Conservation (phyloP, 2,329 filamentous ascomycete genomes). For the Pseudopithomyces maydicus region DNA sequence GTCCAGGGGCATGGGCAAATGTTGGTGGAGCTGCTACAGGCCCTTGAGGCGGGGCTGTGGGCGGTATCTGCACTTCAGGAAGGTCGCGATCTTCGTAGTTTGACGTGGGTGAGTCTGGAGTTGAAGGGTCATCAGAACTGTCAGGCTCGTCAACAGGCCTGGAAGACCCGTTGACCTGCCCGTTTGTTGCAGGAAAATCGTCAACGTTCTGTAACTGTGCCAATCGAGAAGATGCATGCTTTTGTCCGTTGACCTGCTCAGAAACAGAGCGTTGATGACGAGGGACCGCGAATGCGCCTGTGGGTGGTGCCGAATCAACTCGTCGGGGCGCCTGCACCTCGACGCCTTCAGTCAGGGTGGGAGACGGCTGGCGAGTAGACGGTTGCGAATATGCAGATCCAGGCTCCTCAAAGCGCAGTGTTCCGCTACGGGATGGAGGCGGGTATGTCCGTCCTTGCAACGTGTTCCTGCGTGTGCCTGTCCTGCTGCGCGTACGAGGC, state of each 20-base stretch:
- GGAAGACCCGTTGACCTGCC: constrained; percentile 23
- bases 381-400: constrained; percentile 50
- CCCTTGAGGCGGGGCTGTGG: constrained; percentile 62
- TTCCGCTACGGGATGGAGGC: constrained; percentile 38
- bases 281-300: constrained; percentile 27
- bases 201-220: constrained; percentile 42
- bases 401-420: constrained; percentile 51
- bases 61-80: constrained; percentile 42
- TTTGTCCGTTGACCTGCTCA: constrained; percentile 51
- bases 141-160: constrained; percentile 37
- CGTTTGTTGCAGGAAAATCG: constrained; percentile 42
- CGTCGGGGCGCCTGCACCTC: constrained; percentile 41
- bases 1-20: constrained; percentile 76
- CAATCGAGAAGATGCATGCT: constrained; percentile 47
- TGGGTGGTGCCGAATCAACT: constrained; percentile 51
- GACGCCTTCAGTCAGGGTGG: constrained; percentile 36
- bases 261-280: constrained; percentile 57
- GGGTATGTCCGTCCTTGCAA: constrained; percentile 46
- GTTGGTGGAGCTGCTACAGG: constrained; percentile 79
- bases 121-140: constrained; percentile 29
- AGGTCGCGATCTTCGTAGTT: constrained; percentile 30
- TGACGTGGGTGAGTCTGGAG: constrained; percentile 13
- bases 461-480: constrained; percentile 50
- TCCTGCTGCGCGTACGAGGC: constrained; percentile 39
- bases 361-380: constrained; percentile 51